Evolutionary conservation across 2,329 filamentous ascomycete genomes (phyloP).

Genomic region (Mariannaea elegans): DNA sequence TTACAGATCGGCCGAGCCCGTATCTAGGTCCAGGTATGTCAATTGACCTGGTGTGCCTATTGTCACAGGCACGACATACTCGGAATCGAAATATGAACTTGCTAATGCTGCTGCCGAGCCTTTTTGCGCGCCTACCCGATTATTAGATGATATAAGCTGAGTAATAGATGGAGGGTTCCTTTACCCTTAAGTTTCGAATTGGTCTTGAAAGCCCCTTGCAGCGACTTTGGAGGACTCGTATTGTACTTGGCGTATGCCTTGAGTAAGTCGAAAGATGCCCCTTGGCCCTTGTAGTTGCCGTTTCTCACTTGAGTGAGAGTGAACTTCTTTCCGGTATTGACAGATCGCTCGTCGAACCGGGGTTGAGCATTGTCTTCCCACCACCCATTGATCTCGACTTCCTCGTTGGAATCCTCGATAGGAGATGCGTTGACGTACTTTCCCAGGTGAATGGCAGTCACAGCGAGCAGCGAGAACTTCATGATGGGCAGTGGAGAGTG

Average conservation of each 20-base stretch:
- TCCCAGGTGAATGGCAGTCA: constrained; percentile 8
- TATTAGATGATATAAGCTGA: not conserved
- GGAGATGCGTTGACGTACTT: not conserved
- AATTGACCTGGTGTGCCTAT: constrained; percentile 67
- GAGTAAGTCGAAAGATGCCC: constrained; percentile 42
- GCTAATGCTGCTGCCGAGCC: constrained; percentile 40
- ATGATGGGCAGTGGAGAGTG: constrained; percentile 9
- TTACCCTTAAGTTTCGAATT: constrained; percentile 36
- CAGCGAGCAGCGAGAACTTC: constrained; percentile 12
- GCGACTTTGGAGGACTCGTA: constrained; percentile 38
- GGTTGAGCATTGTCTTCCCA: constrained; percentile 17
- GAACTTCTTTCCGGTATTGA: constrained; percentile 34
- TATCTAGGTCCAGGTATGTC: constrained; percentile 76
- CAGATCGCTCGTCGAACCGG: constrained; percentile 15
- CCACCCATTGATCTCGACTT: constrained; percentile 3
- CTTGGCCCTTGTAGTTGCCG: constrained; percentile 43
- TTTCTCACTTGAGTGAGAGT: constrained; percentile 48
- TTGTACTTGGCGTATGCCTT: constrained; percentile 51
- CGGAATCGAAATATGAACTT: constrained; percentile 55
- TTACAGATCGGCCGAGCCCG: constrained; percentile 61
- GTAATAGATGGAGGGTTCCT: constrained; percentile 12
- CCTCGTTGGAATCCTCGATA: not conserved
- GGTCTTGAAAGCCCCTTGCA: constrained; percentile 37
- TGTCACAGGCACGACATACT: constrained; percentile 69
- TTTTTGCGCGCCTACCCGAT: constrained; percentile 16